phyloP scores from a whole-genome alignment of 2,329 filamentous ascomycete species.

The Fusarium cicatricum region DNA sequence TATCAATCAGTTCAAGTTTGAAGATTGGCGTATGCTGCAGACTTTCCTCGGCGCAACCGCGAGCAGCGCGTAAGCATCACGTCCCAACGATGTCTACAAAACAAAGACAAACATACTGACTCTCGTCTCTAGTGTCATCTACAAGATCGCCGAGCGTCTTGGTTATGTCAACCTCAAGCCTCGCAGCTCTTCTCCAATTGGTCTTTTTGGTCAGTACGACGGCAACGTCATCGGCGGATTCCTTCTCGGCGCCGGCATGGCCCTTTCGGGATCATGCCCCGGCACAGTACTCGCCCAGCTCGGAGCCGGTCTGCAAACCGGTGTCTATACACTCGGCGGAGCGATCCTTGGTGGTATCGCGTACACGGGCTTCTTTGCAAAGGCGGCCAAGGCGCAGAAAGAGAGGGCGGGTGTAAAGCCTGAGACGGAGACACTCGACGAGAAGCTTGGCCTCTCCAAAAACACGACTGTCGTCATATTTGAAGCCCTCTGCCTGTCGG shows the following conservation, averaged over 20 bases:
- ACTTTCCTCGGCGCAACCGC: slow-evolving; percentile 70
- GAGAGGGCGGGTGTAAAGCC: slow-evolving; percentile 39
- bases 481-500: slow-evolving; percentile 51
- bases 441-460: slow-evolving; percentile 52
- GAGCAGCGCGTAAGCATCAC: slow-evolving; percentile 64
- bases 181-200: slow-evolving; percentile 60
- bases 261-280: slow-evolving; percentile 70
- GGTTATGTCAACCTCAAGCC: slow-evolving; percentile 55
- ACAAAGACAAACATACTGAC: background rate
- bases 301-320: slow-evolving; percentile 60
- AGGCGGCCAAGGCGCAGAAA: slow-evolving; percentile 43
- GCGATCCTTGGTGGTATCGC: slow-evolving; percentile 63
- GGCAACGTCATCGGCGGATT: slow-evolving; percentile 71
- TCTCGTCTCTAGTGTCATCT: slow-evolving; percentile 49
- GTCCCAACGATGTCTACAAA: no score
- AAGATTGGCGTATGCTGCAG: slow-evolving; percentile 72
- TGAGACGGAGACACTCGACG: slow-evolving; percentile 48
- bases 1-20: slow-evolving; percentile 65
- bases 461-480: slow-evolving; percentile 51
- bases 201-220: slow-evolving; percentile 64
- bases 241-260: slow-evolving; percentile 72
- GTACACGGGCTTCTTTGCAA: slow-evolving; percentile 56
- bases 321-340: slow-evolving; percentile 62
- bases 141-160: slow-evolving; percentile 55
- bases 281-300: slow-evolving; percentile 71